These are phyloP conservation scores for Ichthyophthirius multifiliis DNA, from an alignment of 169 alveolate genomes.

Conservation along the genomic window DNA sequence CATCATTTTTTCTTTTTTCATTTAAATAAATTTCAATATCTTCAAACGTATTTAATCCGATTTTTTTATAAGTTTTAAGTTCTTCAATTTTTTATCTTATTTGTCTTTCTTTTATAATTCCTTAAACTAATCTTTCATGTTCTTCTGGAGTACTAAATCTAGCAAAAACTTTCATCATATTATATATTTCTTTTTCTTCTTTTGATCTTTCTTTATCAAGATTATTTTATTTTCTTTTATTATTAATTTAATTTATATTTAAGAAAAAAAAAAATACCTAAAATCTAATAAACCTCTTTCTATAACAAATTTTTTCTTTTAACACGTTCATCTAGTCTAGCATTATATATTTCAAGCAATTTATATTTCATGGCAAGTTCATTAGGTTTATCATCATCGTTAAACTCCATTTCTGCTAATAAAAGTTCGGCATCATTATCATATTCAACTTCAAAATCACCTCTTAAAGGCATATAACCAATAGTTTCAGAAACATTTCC, in stretches of 20 bases:
- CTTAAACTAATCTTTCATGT: constrained; percentile 58
- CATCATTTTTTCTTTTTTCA: constrained; percentile 43
- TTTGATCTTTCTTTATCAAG: constrained; percentile 47
- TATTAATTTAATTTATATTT: background rate
- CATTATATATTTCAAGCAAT: constrained; percentile 78
- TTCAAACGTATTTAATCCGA: constrained; percentile 62
- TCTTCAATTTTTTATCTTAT: constrained; percentile 57
- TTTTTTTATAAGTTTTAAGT: constrained; percentile 41
- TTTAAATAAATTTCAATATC: constrained; percentile 57
- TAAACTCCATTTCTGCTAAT: constrained; percentile 97
- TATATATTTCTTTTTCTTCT: constrained; percentile 59
- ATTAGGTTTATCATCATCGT: constrained; percentile 82
- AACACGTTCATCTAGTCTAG: constrained; percentile 82
- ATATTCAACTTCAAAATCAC: constrained; percentile 98
- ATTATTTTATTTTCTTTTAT: constrained; percentile 43
- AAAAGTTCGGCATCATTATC: constrained; percentile 98
- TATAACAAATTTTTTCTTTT: constrained; percentile 79
- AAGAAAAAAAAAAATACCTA: constrained; percentile 1
- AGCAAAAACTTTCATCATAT: constrained; percentile 61
- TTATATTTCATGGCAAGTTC: constrained; percentile 65
- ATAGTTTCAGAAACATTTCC: constrained; percentile 21
- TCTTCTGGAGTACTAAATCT: constrained; percentile 59
- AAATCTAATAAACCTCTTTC: constrained; percentile 80
- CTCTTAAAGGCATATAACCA: constrained; percentile 97
- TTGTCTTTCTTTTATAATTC: constrained; percentile 44